These are phyloP conservation scores for Eucalyptus urophylla DNA, from an alignment of 345 rosid genomes.

Conservation along the genomic window DNA sequence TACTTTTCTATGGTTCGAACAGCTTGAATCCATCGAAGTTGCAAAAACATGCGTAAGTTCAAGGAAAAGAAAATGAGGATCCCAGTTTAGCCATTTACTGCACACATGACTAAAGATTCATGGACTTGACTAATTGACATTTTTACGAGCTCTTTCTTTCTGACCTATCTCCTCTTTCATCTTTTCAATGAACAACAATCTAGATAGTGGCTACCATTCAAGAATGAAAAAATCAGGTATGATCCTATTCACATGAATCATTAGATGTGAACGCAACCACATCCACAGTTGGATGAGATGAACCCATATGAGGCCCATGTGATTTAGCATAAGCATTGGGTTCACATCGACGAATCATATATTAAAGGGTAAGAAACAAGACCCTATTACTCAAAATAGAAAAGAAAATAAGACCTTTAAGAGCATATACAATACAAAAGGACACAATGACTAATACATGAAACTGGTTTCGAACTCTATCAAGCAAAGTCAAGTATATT, in stretches of 20 bases:
- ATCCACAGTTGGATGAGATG: neutral
- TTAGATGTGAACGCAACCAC: neutral
- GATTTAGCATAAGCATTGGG: neutral
- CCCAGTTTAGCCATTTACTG: neutral
- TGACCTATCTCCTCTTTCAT: neutral
- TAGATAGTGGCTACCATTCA: neutral
- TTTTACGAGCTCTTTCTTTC: neutral
- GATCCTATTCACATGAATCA: neutral
- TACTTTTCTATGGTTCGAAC: neutral
- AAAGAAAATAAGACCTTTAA: neutral
- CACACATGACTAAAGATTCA: neutral
- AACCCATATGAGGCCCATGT: neutral
- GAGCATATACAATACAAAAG: neutral
- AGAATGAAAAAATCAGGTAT: neutral
- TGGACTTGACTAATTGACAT: neutral
- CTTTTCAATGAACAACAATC: neutral
- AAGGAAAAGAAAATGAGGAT: neutral
- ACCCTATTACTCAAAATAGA: neutral
- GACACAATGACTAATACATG: neutral
- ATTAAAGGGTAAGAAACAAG: neutral
- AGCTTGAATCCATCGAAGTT: neutral
- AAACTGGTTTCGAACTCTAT: neutral
- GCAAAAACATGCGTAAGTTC: neutral
- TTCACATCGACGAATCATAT: neutral
- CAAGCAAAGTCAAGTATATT: neutral